phyloP scores from a whole-genome alignment of 306 rosid species.

The Castanea crenata region DNA sequence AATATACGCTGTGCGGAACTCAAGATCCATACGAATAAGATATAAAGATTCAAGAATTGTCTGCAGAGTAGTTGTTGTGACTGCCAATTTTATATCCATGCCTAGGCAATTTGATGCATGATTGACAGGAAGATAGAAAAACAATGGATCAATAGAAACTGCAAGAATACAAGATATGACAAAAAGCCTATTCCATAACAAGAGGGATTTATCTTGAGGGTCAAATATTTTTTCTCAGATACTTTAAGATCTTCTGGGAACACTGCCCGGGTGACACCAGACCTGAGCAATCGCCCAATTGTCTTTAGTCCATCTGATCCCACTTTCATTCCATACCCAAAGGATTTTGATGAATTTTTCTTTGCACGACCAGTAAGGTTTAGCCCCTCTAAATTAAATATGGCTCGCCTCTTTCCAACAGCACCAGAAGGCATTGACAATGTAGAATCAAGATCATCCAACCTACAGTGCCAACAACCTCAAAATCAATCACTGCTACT shows the following conservation, averaged over 20 bases:
- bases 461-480: constrained; percentile 44
- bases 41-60: constrained; percentile 54
- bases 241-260: constrained; percentile 79
- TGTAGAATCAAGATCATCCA: constrained; percentile 64
- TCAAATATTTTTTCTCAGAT: constrained; percentile 65
- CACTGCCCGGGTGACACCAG: constrained; percentile 57
- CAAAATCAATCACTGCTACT: neutral
- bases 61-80: constrained; percentile 41
- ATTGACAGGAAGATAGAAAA: constrained; percentile 81
- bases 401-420: constrained; percentile 48
- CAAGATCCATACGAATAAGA: constrained; percentile 68
- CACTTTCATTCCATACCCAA: constrained; percentile 44
- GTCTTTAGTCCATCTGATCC: constrained; percentile 77
- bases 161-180: constrained; percentile 77
- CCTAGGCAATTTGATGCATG: constrained; percentile 61
- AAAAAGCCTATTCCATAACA: constrained; percentile 75
- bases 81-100: constrained; percentile 59
- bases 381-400: constrained; percentile 47
- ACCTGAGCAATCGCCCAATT: constrained; percentile 66
- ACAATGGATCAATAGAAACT: constrained; percentile 77
- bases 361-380: constrained; percentile 36
- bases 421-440: constrained; percentile 33
- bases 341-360: constrained; percentile 52
- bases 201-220: constrained; percentile 78
- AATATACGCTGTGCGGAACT: constrained; percentile 81